A percentile compares a stretch with the other conserved stretches of the same genome.
Evolutionary conservation across 2,329 filamentous ascomycete genomes (phyloP).

Genomic region (Drechslerella dactyloides): DNA sequence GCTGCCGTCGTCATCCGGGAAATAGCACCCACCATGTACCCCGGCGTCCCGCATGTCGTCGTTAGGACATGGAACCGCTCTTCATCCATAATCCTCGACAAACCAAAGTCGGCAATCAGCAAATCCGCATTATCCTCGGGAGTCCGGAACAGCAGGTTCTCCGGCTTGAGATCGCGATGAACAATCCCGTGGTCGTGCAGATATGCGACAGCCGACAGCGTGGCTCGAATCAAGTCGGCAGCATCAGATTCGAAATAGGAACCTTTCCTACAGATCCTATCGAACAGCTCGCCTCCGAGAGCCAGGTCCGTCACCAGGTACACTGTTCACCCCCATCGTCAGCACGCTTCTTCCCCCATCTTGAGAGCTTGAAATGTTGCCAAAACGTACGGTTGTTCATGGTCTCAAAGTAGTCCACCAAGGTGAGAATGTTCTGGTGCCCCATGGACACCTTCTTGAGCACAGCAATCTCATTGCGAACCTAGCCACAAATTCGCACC

Average conservation of each 20-base stretch:
- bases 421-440: conserved; percentile 94
- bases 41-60: conserved; percentile 95
- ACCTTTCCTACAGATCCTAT: conserved; percentile 97
- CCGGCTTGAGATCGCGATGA: conserved; percentile 95
- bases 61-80: conserved; percentile 97
- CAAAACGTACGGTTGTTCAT: conserved; percentile 82
- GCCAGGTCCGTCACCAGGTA: conserved; percentile 98
- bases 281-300: conserved; percentile 93
- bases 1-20: not conserved
- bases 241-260: conserved; percentile 98
- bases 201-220: conserved; percentile 95
- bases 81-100: conserved; percentile 98
- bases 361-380: not conserved
- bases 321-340: conserved; percentile 58
- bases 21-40: conserved; percentile 74
- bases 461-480: conserved; percentile 93
- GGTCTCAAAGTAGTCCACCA: conserved; percentile 99
- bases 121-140: conserved; percentile 98
- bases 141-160: conserved; percentile 94
- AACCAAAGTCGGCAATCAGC: conserved; percentile 93
- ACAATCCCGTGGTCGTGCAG: conserved; percentile 98
- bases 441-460: conserved; percentile 99
- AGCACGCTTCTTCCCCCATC: conserved; percentile 57
- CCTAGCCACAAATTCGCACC: not conserved
- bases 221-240: conserved; percentile 90